Evolutionary conservation across 148 eudicot species (phyloP), one percentile per base, ranked within the genome.

Genomic region (Rhododendron simsii): DNA sequence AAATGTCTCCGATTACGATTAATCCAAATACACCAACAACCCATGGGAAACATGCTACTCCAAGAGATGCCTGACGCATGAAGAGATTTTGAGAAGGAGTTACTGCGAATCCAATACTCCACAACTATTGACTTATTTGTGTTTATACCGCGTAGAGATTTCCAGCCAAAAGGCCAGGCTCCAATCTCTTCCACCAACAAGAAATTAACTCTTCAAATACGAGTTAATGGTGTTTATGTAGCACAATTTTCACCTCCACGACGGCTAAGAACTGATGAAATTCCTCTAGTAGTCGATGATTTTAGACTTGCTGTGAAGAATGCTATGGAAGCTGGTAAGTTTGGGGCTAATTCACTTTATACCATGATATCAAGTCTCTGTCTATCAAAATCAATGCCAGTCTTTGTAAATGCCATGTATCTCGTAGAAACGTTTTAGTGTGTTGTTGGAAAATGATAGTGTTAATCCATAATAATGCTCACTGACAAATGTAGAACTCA

Each of bases 271-370:
- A 75, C 48, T 75, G 78, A 75, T 37, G 78, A 75, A 75, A 16
- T 37, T 75, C 12, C 78, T 2, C 78, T 12, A 37, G 78, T 75
- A 14, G 45, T 75, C 9, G 7, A 75, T 75, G 78, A 75, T 75
- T 75, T 37, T 37, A 37, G 78, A 37, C 78, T 75, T 6, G 78
- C 78, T 75, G 78, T 47, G 7, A 75, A 16, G 78, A 75, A 75
- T 75, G 78, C 78, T 35, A 75, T 75, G 23, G 47, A 37, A 75
- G 78, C 78, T 35, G 78, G 78, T 75, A 75, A 75, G 78, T 75
- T 37, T 75, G 78, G 21, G 23, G 67, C 6, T 61, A 61, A 61
- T 61, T 61, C 26, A 61, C 67, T 20, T 20, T 61, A 5, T 61
- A 61, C 10, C 0, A 7, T 41, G 67, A 23, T 1, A 1, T 15